These are phyloP conservation scores for Camelina neglecta DNA, from an alignment of 345 rosid species.

Conservation along the genomic window DNA sequence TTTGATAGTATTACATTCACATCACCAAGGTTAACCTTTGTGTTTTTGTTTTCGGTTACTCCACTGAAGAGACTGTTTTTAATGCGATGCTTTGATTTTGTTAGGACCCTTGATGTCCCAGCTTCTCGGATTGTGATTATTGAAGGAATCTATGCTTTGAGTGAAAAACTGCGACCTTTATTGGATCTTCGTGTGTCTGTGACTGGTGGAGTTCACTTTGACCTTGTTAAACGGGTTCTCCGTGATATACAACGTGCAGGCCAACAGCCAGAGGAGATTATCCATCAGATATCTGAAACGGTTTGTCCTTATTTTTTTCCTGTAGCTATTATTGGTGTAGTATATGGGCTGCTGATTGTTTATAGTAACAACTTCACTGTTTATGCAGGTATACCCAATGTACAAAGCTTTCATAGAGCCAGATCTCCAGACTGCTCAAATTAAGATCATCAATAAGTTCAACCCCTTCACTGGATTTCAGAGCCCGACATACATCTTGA, in stretches of 20 bases:
- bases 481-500: constrained; percentile 92
- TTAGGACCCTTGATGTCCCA: constrained; percentile 88
- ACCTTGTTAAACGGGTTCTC: constrained; percentile 95
- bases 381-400: constrained; percentile 93
- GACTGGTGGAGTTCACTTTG: constrained; percentile 98
- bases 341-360: not conserved
- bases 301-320: constrained; percentile 47
- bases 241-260: constrained; percentile 98
- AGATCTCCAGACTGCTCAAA: constrained; percentile 96
- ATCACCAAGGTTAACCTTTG: not conserved
- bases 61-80: constrained; percentile 12
- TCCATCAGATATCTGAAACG: constrained; percentile 98
- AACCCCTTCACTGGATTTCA: constrained; percentile 98
- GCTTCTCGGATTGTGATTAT: constrained; percentile 90
- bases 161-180: constrained; percentile 83
- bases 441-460: constrained; percentile 88
- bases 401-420: constrained; percentile 99
- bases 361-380: constrained; percentile 21
- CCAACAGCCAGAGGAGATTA: constrained; percentile 97
- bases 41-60: not conserved
- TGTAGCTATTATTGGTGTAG: constrained; percentile 20
- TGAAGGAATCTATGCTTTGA: constrained; percentile 96
- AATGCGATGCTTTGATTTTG: constrained; percentile 37
- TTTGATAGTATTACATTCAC: constrained; percentile 18
- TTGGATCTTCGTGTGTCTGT: constrained; percentile 92